phyloP scores from a whole-genome alignment of 257 asterid species.

The Avicennia marina region DNA sequence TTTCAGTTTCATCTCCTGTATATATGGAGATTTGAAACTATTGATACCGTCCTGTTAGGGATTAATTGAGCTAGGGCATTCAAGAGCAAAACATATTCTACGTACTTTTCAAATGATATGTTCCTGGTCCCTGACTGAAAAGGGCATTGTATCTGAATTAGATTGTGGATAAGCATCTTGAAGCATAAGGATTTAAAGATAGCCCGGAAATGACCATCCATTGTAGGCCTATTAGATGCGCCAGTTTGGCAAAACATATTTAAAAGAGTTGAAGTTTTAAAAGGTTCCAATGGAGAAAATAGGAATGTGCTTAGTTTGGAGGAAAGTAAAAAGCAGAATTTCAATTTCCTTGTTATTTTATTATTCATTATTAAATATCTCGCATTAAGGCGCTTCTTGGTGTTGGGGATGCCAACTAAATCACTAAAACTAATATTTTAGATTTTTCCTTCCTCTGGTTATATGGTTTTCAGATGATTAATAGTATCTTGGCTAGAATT shows the following conservation, averaged over 20 bases:
- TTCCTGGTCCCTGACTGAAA: background rate
- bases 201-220: background rate
- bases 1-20: background rate
- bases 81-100: background rate
- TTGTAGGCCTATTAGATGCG: background rate
- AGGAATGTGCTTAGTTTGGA: background rate
- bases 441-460: too few relatives aligned
- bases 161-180: constrained; percentile 11
- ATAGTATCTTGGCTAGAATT: too few relatives aligned
- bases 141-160: constrained; percentile 9
- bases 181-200: constrained; percentile 3
- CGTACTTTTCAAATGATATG: constrained; percentile 13
- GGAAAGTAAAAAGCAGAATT: background rate
- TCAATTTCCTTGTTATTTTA: background rate
- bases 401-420: too few relatives aligned
- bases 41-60: too few relatives aligned
- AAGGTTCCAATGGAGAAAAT: too few relatives aligned
- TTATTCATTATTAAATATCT: too few relatives aligned
- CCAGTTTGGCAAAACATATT: background rate
- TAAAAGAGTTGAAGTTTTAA: too few relatives aligned
- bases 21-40: background rate
- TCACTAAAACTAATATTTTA: too few relatives aligned
- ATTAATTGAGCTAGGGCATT: too few relatives aligned
- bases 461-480: too few relatives aligned
- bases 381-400: too few relatives aligned